A percentile compares a stretch with the other conserved stretches of the same genome.
phyloP scores from a whole-genome alignment of 2,329 filamentous ascomycete genomes.

The Elsinoe fawcettii region DNA sequence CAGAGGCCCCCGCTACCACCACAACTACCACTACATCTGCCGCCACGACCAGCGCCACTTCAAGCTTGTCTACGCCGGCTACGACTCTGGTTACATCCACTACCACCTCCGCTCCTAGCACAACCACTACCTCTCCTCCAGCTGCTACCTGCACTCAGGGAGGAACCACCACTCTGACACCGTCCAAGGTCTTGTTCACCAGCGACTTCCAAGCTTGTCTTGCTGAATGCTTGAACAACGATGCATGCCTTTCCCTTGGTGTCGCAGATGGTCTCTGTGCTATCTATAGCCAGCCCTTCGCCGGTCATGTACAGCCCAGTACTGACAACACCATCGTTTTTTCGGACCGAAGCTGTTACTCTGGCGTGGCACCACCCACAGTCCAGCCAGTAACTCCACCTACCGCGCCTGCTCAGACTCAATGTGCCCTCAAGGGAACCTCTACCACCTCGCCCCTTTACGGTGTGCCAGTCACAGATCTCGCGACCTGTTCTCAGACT shows the following conservation, averaged over 20 bases:
- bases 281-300: neutral
- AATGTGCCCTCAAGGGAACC: neutral
- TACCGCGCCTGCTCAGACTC: neutral
- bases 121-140: neutral
- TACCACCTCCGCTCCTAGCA: neutral
- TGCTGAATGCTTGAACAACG: neutral
- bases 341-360: slow-evolving; percentile 8
- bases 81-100: neutral
- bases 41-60: neutral
- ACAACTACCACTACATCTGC: neutral
- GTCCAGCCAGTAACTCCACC: neutral
- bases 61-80: neutral
- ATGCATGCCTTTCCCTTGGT: neutral
- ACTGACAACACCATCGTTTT: neutral
- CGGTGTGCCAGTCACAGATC: neutral
- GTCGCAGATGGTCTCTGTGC: neutral
- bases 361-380: neutral
- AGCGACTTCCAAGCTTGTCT: neutral
- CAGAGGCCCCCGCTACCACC: neutral
- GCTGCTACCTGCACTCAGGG: slow-evolving; percentile 6
- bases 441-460: neutral
- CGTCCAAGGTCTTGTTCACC: neutral
- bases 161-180: neutral
- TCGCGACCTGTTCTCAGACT: neutral
- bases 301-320: neutral